Percentiles rank a stretch among this genome's conserved stretches.
Evolutionary conservation across 176 grass and related monocot species (phyloP).

Genomic region (Aegilops bicornis): DNA sequence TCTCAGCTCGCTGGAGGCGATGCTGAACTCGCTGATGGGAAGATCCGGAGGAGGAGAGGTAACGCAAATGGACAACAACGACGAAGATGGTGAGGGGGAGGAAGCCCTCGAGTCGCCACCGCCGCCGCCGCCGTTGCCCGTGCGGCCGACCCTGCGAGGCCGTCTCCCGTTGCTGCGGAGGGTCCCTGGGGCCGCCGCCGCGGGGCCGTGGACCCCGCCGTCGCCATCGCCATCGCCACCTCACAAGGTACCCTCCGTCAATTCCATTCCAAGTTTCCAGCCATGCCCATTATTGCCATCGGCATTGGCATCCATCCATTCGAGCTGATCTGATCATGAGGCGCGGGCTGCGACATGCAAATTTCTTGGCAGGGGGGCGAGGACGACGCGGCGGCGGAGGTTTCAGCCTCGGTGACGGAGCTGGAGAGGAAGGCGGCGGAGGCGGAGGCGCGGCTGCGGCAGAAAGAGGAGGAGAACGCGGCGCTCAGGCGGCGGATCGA

Average conservation of each 20-base stretch:
- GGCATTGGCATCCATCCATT: not conserved
- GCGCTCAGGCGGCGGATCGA: slow-evolving; percentile 35
- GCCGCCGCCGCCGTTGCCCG: slow-evolving; percentile 19
- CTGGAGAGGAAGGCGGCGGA: slow-evolving; percentile 32
- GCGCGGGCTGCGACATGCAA: not conserved
- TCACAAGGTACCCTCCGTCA: not conserved
- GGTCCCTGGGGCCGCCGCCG: not conserved
- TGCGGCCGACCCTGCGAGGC: slow-evolving; percentile 18
- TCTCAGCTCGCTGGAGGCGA: slow-evolving; percentile 30
- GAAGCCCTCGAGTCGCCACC: not conserved
- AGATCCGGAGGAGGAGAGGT: not conserved
- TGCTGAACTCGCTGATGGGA: slow-evolving; percentile 31
- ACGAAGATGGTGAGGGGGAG: not conserved
- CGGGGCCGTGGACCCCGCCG: not conserved
- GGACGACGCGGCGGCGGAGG: not conserved
- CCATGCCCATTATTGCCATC: not conserved
- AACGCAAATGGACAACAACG: not conserved
- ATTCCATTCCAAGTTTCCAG: not conserved
- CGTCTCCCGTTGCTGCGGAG: not conserved
- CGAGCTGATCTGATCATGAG: not conserved
- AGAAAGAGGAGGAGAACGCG: slow-evolving; percentile 45
- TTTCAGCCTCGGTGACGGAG: not conserved
- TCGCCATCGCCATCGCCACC: not conserved
- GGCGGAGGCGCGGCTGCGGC: slow-evolving; percentile 31
- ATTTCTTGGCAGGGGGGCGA: slow-evolving; percentile 10